Evolutionary conservation across 1,139 yeast genomes (phyloP).

Genomic region (Kurtzmaniella quercitrusa): DNA sequence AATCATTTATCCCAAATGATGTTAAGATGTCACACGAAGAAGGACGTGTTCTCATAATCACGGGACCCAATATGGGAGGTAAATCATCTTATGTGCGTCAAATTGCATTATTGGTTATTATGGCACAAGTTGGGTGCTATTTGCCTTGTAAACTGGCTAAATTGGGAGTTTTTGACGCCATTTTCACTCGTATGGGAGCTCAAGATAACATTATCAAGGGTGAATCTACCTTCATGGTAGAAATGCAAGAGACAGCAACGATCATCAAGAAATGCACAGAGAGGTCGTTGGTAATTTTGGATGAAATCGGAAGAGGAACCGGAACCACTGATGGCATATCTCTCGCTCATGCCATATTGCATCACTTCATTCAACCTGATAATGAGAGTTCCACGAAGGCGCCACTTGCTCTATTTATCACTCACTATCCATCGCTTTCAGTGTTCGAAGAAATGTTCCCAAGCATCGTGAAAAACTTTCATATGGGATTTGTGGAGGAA

Average conservation of each 20-base stretch:
- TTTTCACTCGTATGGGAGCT: conserved; percentile 67
- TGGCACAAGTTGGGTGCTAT: conserved; percentile 51
- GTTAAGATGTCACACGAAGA: conserved; percentile 43
- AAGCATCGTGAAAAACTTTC: conserved; percentile 51
- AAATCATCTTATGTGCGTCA: conserved; percentile 68
- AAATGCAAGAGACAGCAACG: conserved; percentile 60
- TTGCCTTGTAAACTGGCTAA: conserved; percentile 39
- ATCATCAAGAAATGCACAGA: conserved; percentile 45
- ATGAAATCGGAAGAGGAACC: conserved; percentile 88
- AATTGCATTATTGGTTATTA: conserved; percentile 53
- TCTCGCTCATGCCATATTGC: conserved; percentile 74
- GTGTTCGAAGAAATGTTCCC: conserved; percentile 42
- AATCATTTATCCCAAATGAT: conserved; percentile 67
- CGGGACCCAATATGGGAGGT: conserved; percentile 81
- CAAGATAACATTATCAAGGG: conserved; percentile 65
- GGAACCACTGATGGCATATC: conserved; percentile 89
- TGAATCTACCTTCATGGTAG: conserved; percentile 75
- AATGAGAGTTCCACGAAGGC: conserved; percentile 39
- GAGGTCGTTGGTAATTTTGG: conserved; percentile 63
- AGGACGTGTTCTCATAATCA: conserved; percentile 56
- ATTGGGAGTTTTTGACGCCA: conserved; percentile 57
- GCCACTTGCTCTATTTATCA: conserved; percentile 64
- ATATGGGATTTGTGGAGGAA: conserved; percentile 68
- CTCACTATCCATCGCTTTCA: conserved; percentile 80
- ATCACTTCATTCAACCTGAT: conserved; percentile 43